These are phyloP conservation scores for Hibiscus syriacus DNA, from an alignment of 345 rosid genomes.

Conservation along the genomic window DNA sequence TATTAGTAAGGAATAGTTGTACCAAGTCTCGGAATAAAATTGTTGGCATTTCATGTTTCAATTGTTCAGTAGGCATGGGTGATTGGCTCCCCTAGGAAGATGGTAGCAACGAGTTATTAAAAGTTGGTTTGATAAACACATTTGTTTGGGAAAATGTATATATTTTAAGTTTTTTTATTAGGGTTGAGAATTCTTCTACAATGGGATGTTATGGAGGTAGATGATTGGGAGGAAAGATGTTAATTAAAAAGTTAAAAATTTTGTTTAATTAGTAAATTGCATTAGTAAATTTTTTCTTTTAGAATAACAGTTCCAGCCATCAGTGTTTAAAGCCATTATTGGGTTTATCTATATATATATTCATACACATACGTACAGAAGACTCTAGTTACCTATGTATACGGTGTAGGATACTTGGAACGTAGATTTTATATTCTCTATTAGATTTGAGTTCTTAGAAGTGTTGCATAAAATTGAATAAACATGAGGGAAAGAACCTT, in stretches of 20 bases:
- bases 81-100: background rate
- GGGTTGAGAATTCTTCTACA: background rate
- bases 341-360: background rate
- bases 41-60: background rate
- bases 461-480: background rate
- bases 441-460: background rate
- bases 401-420: background rate
- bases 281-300: background rate
- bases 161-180: background rate
- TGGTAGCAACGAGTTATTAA: background rate
- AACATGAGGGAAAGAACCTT: background rate
- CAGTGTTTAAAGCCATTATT: background rate
- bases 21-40: background rate
- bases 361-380: background rate
- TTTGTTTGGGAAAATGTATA: background rate
- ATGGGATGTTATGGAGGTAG: background rate
- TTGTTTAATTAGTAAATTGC: background rate
- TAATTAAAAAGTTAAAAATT: background rate
- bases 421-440: background rate
- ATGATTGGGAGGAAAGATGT: background rate
- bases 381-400: background rate
- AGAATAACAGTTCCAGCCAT: background rate
- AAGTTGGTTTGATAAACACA: background rate
- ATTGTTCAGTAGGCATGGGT: background rate
- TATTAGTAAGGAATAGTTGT: background rate